Evolutionary conservation across 306 rosid species (phyloP).

Genomic region (Corylus americana): DNA sequence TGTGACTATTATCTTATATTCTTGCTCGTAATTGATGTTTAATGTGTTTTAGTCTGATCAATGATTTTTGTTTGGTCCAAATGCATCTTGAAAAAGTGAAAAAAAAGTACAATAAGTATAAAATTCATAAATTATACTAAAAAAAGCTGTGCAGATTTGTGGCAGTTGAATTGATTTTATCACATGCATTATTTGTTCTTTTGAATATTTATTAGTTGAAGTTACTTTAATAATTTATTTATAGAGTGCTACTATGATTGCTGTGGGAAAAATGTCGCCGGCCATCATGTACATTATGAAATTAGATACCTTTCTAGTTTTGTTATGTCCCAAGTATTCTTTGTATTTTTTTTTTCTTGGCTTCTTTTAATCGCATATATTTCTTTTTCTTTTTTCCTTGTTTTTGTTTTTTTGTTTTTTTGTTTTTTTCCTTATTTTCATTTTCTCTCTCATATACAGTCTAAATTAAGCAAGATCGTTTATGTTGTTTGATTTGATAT

Average conservation of each 20-base stretch:
- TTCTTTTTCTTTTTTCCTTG: no score
- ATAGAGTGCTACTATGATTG: not conserved
- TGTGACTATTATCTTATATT: conserved; percentile 4
- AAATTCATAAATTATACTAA: not conserved
- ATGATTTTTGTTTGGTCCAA: not conserved
- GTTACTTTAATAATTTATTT: not conserved
- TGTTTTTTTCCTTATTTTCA: no score
- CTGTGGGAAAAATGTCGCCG: not conserved
- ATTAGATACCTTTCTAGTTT: not conserved
- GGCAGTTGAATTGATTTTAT: conserved; percentile 16
- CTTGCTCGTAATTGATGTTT: conserved; percentile 20
- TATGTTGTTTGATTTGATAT: not conserved
- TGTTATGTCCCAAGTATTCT: not conserved
- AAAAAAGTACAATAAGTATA: not conserved
- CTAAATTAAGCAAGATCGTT: not conserved
- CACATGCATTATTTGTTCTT: conserved; percentile 18
- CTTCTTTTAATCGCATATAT: not conserved
- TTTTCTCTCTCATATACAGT: not conserved
- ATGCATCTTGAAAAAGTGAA: not conserved
- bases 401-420: no score
- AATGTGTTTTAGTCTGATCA: not conserved
- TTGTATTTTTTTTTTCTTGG: not conserved
- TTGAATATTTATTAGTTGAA: conserved; percentile 1
- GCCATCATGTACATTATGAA: not conserved
- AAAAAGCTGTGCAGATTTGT: conserved; percentile 2